phyloP scores from a whole-genome alignment of 768 basidiomycete species.

The Chalciporus piperatus region DNA sequence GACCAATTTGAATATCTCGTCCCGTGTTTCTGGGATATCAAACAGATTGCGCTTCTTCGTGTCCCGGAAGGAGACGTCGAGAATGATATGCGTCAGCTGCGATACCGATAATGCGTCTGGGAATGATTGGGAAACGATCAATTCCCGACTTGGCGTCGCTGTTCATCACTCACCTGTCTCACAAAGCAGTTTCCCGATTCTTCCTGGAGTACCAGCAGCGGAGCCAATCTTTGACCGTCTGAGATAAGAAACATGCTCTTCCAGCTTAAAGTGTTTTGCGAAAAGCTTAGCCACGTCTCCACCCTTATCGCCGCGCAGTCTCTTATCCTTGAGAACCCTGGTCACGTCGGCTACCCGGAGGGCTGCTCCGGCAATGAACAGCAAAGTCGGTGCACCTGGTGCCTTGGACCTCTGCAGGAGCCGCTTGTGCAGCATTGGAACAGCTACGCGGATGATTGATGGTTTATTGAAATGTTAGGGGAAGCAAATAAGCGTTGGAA shows the following conservation, averaged over 20 bases:
- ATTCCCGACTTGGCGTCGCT: not conserved
- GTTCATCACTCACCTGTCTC: slow-evolving; percentile 52
- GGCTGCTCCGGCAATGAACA: slow-evolving; percentile 87
- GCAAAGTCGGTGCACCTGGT: slow-evolving; percentile 80
- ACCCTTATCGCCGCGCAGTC: slow-evolving; percentile 73
- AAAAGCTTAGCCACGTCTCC: slow-evolving; percentile 95
- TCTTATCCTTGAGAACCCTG: slow-evolving; percentile 65
- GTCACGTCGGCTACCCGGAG: slow-evolving; percentile 89
- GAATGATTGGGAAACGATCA: slow-evolving; percentile 10
- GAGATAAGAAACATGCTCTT: slow-evolving; percentile 83
- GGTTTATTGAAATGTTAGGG: not conserved
- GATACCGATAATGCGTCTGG: slow-evolving; percentile 70
- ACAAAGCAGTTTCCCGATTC: slow-evolving; percentile 81
- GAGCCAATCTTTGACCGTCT: slow-evolving; percentile 81
- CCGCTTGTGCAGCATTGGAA: slow-evolving; percentile 65
- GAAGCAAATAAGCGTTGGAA: not conserved
- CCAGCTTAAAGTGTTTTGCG: slow-evolving; percentile 89
- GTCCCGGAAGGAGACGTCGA: slow-evolving; percentile 74
- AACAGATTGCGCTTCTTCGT: slow-evolving; percentile 71
- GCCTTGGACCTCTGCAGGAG: slow-evolving; percentile 73
- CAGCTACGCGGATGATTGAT: slow-evolving; percentile 38
- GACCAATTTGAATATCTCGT: slow-evolving; percentile 75
- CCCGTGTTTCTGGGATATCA: slow-evolving; percentile 81
- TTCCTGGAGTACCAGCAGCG: slow-evolving; percentile 89
- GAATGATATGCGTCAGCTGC: slow-evolving; percentile 79